Evolutionary conservation across 306 rosid genomes (phyloP).

Genomic region (Gastrolobium bilobum): DNA sequence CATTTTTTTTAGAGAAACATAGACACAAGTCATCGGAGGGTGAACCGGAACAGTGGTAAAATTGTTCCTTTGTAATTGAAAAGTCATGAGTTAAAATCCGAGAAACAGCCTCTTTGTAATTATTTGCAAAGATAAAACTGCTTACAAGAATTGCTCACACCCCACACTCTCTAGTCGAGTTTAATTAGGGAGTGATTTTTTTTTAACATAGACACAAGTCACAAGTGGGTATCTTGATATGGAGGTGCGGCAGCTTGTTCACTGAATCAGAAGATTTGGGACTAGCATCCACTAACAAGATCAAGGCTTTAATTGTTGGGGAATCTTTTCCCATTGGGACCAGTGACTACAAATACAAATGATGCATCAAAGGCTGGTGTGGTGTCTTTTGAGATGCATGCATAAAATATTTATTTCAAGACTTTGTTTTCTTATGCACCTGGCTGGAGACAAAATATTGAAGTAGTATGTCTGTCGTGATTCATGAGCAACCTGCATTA

Average conservation of each 20-base stretch:
- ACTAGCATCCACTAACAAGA: slow-evolving; percentile 38
- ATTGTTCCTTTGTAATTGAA: too few relatives aligned
- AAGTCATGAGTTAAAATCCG: too few relatives aligned
- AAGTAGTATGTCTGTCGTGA: slow-evolving; percentile 35
- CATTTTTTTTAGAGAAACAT: background rate
- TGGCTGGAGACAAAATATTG: slow-evolving; percentile 48
- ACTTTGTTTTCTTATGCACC: slow-evolving; percentile 37
- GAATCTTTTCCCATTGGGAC: slow-evolving; percentile 55
- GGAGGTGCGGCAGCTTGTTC: slow-evolving; percentile 39
- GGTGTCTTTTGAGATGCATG: slow-evolving; percentile 45
- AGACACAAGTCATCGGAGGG: background rate
- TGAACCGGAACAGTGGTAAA: too few relatives aligned
- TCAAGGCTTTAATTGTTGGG: slow-evolving; percentile 20
- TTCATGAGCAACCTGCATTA: slow-evolving; percentile 43
- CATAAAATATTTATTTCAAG: slow-evolving; percentile 45
- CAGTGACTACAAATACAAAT: slow-evolving; percentile 42
- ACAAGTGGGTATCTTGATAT: slow-evolving; percentile 3
- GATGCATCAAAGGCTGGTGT: slow-evolving; percentile 41
- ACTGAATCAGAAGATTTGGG: slow-evolving; percentile 33
- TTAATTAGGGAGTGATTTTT: background rate
- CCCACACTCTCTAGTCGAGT: too few relatives aligned
- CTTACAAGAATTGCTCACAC: too few relatives aligned
- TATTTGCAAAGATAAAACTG: too few relatives aligned
- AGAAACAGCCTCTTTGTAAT: too few relatives aligned
- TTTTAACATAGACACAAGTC: slow-evolving; percentile 3